Evolutionary conservation across 2,329 filamentous ascomycete genomes (phyloP), one percentile per base, ranked within the genome.

Genomic region (Exophiala bonariae): DNA sequence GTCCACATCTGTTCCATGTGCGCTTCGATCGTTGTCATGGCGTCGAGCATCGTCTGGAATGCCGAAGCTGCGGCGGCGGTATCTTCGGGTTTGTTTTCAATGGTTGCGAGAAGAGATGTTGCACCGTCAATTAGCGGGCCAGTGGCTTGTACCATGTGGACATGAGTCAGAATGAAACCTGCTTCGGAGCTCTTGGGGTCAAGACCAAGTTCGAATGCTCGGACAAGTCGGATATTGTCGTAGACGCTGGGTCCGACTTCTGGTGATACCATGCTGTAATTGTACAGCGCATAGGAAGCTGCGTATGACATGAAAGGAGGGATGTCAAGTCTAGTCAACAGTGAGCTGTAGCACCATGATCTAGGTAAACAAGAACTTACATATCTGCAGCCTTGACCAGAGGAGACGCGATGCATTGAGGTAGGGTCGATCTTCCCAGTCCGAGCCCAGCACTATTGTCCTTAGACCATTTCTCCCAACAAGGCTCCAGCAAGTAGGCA

Each of bases 1-100:
- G 78, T 79, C 92, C 91, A 96, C 92, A 97, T 97, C 79, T 79
- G 75, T 61, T 93, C 89, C 89, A 95, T 95, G 53, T 85, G 83
- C 23, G 70, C 72, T 66, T 93, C 91, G 59, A 95, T 87, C 58
- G 81, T 82, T 47, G 73, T 74, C 71, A 89, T 78, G 0, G 84
- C 79, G 1, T 67, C 63, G 3, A 91, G 76, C 31, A 90, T 78
- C 39, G 77, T 72, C 22, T 72, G 62, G 51, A 89, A 75, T 10
- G 82, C 83, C 9, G 76, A 70, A 19, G 46, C 35, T 13, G 54
- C 47, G 22, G 41, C 32, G 22, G 16, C 18, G 16, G 35, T 44
- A 10, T 50, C 41, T 8, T 34, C 23, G 18, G 47, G 41, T 13
- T 34, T 22, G 19, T 43, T 30, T 23, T 77, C 72, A 23, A 78